Evolutionary conservation across 805 yeast species (phyloP).

Genomic region (Metschnikowia chrysomelidarum): DNA sequence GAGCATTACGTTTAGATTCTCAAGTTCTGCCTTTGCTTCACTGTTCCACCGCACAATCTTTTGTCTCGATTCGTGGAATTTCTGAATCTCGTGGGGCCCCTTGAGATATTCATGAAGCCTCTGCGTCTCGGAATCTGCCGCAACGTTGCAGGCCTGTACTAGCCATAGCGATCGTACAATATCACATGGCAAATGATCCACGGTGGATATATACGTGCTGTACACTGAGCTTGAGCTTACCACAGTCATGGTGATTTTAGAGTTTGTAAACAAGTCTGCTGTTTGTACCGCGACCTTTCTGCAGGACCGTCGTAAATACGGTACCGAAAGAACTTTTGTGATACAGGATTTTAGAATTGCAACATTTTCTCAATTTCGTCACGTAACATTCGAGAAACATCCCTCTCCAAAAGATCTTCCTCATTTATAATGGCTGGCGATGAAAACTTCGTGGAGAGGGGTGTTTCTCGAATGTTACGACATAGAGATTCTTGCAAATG

Average conservation of each 20-base stretch:
- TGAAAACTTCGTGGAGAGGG: too few relatives aligned
- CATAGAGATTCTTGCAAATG: too few relatives aligned
- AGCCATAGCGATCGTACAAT: constrained; percentile 43
- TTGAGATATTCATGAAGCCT: constrained; percentile 20
- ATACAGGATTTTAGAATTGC: too few relatives aligned
- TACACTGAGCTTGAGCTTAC: constrained; percentile 29
- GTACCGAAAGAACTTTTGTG: too few relatives aligned
- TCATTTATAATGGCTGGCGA: too few relatives aligned
- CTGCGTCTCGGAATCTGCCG: constrained; percentile 23
- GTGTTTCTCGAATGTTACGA: too few relatives aligned
- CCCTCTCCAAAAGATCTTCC: too few relatives aligned
- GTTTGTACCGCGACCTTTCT: too few relatives aligned
- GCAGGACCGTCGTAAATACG: too few relatives aligned
- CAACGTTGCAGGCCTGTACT: constrained; percentile 36
- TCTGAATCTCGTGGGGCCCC: constrained; percentile 1
- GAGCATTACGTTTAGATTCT: constrained; percentile 28
- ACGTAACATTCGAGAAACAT: too few relatives aligned
- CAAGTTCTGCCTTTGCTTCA: constrained; percentile 19
- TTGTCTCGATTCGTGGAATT: constrained; percentile 5
- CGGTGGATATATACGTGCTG: constrained; percentile 40
- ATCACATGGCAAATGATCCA: constrained; percentile 46
- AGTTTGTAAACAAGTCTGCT: neutral
- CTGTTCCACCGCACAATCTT: constrained; percentile 7
- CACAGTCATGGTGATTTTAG: constrained; percentile 17
- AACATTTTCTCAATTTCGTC: too few relatives aligned